Evolutionary conservation across 2,329 filamentous ascomycete species (phyloP), one percentile per base, ranked within the genome.

Genomic region (Cladorrhinum sp.): DNA sequence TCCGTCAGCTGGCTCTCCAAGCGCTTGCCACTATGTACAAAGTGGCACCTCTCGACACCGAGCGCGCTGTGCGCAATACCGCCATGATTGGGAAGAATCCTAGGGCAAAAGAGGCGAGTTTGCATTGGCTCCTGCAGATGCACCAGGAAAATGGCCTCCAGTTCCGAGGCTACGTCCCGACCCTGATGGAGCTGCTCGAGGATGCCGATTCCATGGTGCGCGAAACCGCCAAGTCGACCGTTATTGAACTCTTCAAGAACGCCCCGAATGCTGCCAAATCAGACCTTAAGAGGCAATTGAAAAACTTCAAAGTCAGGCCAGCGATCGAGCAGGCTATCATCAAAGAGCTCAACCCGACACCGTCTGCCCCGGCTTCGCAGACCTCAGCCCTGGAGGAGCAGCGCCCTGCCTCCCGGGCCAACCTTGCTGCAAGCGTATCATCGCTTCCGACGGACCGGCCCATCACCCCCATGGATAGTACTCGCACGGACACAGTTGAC

Each of bases 81-180:
- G 92, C 90, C 61, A 86, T 97, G 76, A 82, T 82, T 50, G 90
- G 91, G 65, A 92, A 90, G 78, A 96, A 93, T 74, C 79, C 90
- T 33, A 86, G 91, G 70, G 89, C 92, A 63, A 96, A 96, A 75
- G 92, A 96, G 77, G 81, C 86, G 57, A 87, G 88, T 66, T 87
- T 97, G 85, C 83, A 87, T 64, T 97, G 93, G 93, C 79, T 97
- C 36, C 81, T 92, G 33, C 88, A 88, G 84, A 96, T 94, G 88
- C 90, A 95, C 73, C 84, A 88, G 71, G 88, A 91, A 58, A 85
- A 92, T 61, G 86, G 86, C 42, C 79, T 97, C 66, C 87, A 88
- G 39, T 97, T 97, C 76, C 89, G 91, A 64, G 80, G 79, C 69
- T 96, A 96, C 72, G 92, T 96, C 1, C 89, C 91, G 2, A 82